Evolutionary conservation across 768 basidiomycete species (phyloP), one percentile per base, ranked within the genome.

Genomic region (Lactifluus volemus): DNA sequence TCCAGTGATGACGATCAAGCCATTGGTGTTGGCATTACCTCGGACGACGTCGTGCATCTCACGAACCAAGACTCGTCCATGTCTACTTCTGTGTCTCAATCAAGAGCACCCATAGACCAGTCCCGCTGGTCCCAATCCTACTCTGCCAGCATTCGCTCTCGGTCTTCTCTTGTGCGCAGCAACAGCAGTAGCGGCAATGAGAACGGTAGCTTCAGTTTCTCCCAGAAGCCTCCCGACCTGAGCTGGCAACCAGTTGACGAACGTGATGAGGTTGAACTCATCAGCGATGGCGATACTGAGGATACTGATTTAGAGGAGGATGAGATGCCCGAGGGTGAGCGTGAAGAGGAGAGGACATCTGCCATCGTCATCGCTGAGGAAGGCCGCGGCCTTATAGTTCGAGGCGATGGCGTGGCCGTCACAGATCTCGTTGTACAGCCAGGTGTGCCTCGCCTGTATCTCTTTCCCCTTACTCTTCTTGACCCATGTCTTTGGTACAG

Each of bases 361-460:
- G 89, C 89, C 14, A 78, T 83, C 50, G 83, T 92, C 59, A 77
- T 92, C 53, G 90, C 87, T 34, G 89, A 92, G 66, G 88, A 92
- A 74, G 89, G 91, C 19, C 82, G 85, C 49, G 89, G 88, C n/a
- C 73, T 90, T 67, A 91, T 93, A 63, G 85, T 92, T 0, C 84
- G 82, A 59, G 87, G 85, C 17, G 83, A 85, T 60, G 83, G 80
- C 49, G 71, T 78, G 60, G 79, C 86, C 49, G 76, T 89, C 53
- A 71, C 73, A 5, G 80, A 86, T 55, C 76, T 92, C 17, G 79
- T 84, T 53, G 81, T 88, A 38, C 81, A 83, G 58, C 78, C 85
- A 68, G 94, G 93, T 95, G 70, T 67, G 85, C 66, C 19, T 32
- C 25, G 17, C 49, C 49, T 52, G 53, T 49, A 51, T 59, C 52